Percentiles rank a stretch among this genome's conserved stretches.
Conservation (phyloP, 306 rosid species). For the Acacia melanoxylon region DNA sequence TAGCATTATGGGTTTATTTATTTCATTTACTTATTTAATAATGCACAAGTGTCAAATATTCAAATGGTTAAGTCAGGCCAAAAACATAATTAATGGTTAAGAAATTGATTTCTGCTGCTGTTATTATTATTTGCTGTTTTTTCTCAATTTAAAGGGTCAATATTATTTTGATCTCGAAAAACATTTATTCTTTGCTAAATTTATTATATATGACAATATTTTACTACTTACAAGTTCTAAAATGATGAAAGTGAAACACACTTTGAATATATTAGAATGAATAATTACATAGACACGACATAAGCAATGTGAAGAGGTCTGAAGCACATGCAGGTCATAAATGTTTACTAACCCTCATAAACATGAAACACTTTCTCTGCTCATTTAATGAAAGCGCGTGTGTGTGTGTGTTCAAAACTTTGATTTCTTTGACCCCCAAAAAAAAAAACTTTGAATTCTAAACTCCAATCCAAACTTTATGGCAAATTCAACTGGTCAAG, state of each 20-base stretch:
- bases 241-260: not conserved
- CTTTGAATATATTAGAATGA: not conserved
- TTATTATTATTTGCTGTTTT: no score
- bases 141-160: no score
- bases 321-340: slow-evolving; percentile 69
- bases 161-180: no score
- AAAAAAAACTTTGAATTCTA: slow-evolving; percentile 25
- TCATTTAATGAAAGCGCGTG: slow-evolving; percentile 34
- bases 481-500: slow-evolving; percentile 24
- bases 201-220: no score
- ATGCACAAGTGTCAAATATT: not conserved
- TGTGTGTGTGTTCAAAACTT: slow-evolving; percentile 30
- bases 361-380: slow-evolving; percentile 23
- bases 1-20: not conserved
- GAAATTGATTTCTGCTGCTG: no score
- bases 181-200: no score
- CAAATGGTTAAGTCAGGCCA: not conserved
- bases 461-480: slow-evolving; percentile 6
- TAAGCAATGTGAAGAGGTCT: slow-evolving; percentile 21
- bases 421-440: no score
- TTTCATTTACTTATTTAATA: not conserved
- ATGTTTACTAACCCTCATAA: slow-evolving; percentile 37
- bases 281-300: not conserved
- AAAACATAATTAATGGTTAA: not conserved
- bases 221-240: no score